Evolutionary conservation across 805 yeast species (phyloP).

Genomic region (Lipomyces anomalus): DNA sequence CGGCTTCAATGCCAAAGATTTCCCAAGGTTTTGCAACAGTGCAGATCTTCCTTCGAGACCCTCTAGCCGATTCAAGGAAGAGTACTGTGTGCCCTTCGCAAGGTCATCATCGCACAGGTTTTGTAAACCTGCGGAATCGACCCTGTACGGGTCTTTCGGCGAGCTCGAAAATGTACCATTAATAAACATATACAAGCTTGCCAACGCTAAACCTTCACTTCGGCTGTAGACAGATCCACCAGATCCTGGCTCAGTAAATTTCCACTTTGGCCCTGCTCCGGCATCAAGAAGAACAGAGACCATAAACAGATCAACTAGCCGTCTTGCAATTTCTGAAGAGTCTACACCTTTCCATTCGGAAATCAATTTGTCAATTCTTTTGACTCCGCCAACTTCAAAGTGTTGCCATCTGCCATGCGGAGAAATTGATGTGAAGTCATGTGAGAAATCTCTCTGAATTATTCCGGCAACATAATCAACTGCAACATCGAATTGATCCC

Average conservation of each 20-base stretch:
- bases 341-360: conserved; percentile 35
- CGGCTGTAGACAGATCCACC: conserved; percentile 37
- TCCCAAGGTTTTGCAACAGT: conserved; percentile 45
- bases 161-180: conserved; percentile 43
- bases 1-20: conserved; percentile 38
- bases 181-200: conserved; percentile 49
- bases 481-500: conserved; percentile 38
- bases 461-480: conserved; percentile 45
- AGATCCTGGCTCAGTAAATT: conserved; percentile 38
- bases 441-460: conserved; percentile 43
- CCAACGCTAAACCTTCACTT: conserved; percentile 63
- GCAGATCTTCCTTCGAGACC: conserved; percentile 52
- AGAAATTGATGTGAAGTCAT: conserved; percentile 45
- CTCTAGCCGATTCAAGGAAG: conserved; percentile 43
- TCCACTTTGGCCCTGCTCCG: conserved; percentile 62
- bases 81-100: conserved; percentile 42
- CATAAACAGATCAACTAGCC: conserved; percentile 52
- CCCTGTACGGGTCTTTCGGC: conserved; percentile 35
- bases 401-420: conserved; percentile 69
- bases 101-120: conserved; percentile 37
- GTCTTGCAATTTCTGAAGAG: conserved; percentile 45
- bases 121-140: conserved; percentile 41
- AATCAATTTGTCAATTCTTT: conserved; percentile 43
- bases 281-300: conserved; percentile 61
- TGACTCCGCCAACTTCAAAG: conserved; percentile 46